A percentile compares a stretch with the other conserved stretches of the same genome.
Conservation (phyloP, 1,284 basidiomycete species). For the Ustilago tritici region DNA sequence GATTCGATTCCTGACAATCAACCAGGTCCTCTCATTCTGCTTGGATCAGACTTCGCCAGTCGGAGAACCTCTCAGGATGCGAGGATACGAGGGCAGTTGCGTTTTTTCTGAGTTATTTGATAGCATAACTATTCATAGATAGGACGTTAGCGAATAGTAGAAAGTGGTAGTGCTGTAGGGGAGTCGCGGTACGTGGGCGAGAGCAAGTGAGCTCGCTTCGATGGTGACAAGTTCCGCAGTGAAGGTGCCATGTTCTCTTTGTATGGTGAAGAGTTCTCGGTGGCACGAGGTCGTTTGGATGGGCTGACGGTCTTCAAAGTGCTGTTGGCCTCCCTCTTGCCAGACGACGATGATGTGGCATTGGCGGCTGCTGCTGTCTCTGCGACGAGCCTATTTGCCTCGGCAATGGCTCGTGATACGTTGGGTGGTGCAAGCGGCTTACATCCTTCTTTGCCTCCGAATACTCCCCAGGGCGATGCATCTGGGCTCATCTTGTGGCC, state of each 20-base stretch:
- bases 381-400: constrained; percentile 33
- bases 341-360: constrained; percentile 11
- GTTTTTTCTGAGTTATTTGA: not conserved
- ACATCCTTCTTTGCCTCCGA: constrained; percentile 45
- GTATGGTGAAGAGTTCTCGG: constrained; percentile 17
- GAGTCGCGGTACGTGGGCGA: constrained; percentile 20
- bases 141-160: constrained; percentile 26
- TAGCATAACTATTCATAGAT: not conserved
- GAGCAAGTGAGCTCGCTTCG: constrained; percentile 29
- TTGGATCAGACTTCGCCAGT: not conserved
- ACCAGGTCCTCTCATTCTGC: not conserved
- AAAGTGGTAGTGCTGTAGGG: constrained; percentile 37
- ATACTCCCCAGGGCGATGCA: constrained; percentile 46
- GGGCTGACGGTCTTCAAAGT: constrained; percentile 10
- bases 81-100: not conserved
- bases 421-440: constrained; percentile 43
- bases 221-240: constrained; percentile 16
- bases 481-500: constrained; percentile 45
- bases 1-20: not conserved
- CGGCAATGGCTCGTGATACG: constrained; percentile 37
- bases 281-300: constrained; percentile 22
- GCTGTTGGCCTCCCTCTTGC: constrained; percentile 24
- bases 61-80: not conserved
- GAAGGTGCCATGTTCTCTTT: constrained; percentile 38
- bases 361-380: constrained; percentile 8